These are phyloP conservation scores for Moricandia arvensis DNA, from an alignment of 345 rosid genomes.

Conservation along the genomic window DNA sequence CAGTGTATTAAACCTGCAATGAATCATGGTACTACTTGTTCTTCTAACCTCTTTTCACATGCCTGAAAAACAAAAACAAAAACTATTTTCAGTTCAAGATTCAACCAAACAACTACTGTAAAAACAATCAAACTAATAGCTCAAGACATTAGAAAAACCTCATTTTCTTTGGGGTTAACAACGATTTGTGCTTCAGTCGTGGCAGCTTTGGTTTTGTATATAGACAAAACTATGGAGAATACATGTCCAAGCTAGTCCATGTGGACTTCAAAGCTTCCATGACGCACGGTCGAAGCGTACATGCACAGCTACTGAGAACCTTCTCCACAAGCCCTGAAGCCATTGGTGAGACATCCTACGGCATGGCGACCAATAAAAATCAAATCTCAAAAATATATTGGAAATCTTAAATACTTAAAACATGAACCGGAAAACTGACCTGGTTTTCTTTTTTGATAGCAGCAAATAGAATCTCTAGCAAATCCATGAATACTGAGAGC, in stretches of 20 bases:
- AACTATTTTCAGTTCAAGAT: not conserved
- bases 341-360: constrained; percentile 51
- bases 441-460: constrained; percentile 56
- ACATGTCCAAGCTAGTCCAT: constrained; percentile 48
- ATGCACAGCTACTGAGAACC: constrained; percentile 54
- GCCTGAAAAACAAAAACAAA: constrained; percentile 27
- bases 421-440: constrained; percentile 38
- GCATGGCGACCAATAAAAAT: not conserved
- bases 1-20: constrained; percentile 15
- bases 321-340: constrained; percentile 52
- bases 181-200: constrained; percentile 21
- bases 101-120: too few species aligned
- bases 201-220: constrained; percentile 41
- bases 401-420: not conserved
- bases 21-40: constrained; percentile 11
- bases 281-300: constrained; percentile 57
- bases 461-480: constrained; percentile 61
- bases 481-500: constrained; percentile 49
- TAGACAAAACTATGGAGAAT: constrained; percentile 50
- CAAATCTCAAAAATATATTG: constrained; percentile 5
- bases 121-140: constrained; percentile 15
- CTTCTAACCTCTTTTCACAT: constrained; percentile 8
- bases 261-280: constrained; percentile 49
- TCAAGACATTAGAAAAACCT: constrained; percentile 41
- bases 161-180: constrained; percentile 33